phyloP scores from a whole-genome alignment of 352 stramenopile genomes.

The Phytophthora chlamydospora region DNA sequence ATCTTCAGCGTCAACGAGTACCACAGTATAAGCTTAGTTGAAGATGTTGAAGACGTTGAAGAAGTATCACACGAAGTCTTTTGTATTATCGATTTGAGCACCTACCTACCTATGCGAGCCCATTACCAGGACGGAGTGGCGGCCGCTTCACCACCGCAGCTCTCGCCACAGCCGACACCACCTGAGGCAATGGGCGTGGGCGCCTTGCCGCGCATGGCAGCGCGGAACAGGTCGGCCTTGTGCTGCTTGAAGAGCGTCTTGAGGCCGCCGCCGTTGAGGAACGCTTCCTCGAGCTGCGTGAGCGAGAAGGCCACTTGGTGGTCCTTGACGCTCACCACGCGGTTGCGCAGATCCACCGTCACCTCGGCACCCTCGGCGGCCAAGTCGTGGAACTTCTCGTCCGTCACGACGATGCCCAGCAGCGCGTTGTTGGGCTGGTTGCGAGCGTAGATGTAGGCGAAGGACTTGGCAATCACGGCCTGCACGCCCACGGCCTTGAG shows the following conservation, averaged over 20 bases:
- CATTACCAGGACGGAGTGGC: constrained; percentile 39
- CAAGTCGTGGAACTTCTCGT: constrained; percentile 83
- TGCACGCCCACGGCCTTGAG: constrained; percentile 82
- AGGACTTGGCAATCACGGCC: constrained; percentile 86
- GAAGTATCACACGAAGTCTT: constrained; percentile 8
- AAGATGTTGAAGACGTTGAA: neutral
- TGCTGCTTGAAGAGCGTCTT: constrained; percentile 83
- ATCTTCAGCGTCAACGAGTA: no score
- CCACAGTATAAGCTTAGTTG: neutral
- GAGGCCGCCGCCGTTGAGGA: constrained; percentile 78
- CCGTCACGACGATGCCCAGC: constrained; percentile 80
- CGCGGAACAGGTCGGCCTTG: constrained; percentile 86
- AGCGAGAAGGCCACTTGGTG: constrained; percentile 74
- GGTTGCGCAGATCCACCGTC: constrained; percentile 74
- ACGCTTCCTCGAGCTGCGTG: constrained; percentile 81
- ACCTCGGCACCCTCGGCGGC: constrained; percentile 68
- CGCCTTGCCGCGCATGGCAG: constrained; percentile 78
- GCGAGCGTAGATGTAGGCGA: constrained; percentile 86
- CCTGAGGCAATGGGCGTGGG: constrained; percentile 56
- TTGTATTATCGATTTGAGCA: constrained; percentile 32
- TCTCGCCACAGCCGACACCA: constrained; percentile 60
- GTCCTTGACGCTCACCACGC: constrained; percentile 61
- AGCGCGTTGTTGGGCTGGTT: constrained; percentile 88
- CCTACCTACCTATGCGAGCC: constrained; percentile 8
- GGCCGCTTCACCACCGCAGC: constrained; percentile 25